Conservation (phyloP, 2,329 filamentous ascomycete genomes). For the Monilinia fructicola region DNA sequence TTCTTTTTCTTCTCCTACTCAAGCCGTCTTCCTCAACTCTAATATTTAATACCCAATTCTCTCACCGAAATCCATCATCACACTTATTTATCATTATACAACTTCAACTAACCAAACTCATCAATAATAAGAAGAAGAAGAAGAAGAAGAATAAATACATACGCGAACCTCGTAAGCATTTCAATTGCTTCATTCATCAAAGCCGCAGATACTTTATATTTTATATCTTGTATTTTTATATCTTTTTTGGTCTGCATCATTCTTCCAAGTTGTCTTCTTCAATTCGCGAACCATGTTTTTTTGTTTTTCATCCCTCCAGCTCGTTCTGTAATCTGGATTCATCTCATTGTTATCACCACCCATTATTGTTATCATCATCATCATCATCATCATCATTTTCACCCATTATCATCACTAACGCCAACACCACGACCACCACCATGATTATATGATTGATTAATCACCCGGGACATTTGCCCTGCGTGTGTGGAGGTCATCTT, state of each 20-base stretch:
- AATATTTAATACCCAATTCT: no score
- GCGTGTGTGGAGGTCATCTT: neutral
- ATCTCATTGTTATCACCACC: neutral
- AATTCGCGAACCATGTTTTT: neutral
- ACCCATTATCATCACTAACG: no score
- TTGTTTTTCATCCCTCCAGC: neutral
- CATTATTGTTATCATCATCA: no score
- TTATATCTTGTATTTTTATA: no score
- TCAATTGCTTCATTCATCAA: neutral
- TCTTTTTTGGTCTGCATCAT: neutral
- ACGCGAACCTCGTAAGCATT: slow-evolving; percentile 2
- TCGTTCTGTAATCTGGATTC: neutral
- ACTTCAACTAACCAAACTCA: no score
- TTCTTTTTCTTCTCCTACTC: no score
- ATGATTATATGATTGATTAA: slow-evolving; percentile 1
- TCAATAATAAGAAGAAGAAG: no score
- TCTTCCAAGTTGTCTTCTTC: neutral
- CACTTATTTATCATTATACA: no score
- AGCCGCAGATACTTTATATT: neutral
- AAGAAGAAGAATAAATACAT: no score
- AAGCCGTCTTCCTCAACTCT: no score
- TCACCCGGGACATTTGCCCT: slow-evolving; percentile 11
- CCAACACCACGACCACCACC: neutral
- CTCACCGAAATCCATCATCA: no score
- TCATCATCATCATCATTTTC: no score